These are phyloP conservation scores for Keithomyces neogunnii DNA, from an alignment of 2,329 filamentous ascomycete genomes.

Conservation along the genomic window DNA sequence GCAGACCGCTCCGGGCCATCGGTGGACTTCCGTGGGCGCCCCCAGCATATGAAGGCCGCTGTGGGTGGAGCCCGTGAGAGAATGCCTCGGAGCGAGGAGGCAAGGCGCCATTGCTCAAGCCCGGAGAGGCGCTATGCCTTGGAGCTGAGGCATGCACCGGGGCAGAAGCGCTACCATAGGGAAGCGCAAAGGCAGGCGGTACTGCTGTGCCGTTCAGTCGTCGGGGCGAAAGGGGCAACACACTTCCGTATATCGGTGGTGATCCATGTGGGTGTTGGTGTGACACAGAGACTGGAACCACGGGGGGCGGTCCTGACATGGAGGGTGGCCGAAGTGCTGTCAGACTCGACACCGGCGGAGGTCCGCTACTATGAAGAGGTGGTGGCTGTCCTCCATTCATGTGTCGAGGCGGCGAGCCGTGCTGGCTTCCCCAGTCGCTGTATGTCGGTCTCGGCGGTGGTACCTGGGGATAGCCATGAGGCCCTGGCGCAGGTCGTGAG, in stretches of 20 bases:
- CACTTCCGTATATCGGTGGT: constrained; percentile 28
- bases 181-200: constrained; percentile 31
- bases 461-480: constrained; percentile 19
- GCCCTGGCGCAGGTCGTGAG: constrained; percentile 14
- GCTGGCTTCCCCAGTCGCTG: constrained; percentile 44
- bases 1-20: constrained; percentile 29
- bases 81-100: constrained; percentile 25
- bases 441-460: constrained; percentile 19
- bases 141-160: constrained; percentile 16
- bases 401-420: constrained; percentile 38
- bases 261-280: constrained; percentile 28
- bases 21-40: constrained; percentile 38
- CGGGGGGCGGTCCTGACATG: constrained; percentile 31
- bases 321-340: constrained; percentile 43
- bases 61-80: constrained; percentile 33
- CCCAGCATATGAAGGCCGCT: constrained; percentile 32
- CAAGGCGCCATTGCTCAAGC: constrained; percentile 24
- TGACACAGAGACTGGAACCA: constrained; percentile 31
- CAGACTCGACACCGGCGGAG: constrained; percentile 23
- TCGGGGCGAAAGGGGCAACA: constrained; percentile 40
- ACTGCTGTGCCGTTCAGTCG: constrained; percentile 33
- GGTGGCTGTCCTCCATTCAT: constrained; percentile 39
- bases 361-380: constrained; percentile 20
- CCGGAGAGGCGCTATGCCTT: constrained; percentile 20
- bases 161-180: constrained; percentile 19